Base-by-base conservation (phyloP, 371 early-diverging fungal genomes). In the Mucor velutinosus region DNA sequence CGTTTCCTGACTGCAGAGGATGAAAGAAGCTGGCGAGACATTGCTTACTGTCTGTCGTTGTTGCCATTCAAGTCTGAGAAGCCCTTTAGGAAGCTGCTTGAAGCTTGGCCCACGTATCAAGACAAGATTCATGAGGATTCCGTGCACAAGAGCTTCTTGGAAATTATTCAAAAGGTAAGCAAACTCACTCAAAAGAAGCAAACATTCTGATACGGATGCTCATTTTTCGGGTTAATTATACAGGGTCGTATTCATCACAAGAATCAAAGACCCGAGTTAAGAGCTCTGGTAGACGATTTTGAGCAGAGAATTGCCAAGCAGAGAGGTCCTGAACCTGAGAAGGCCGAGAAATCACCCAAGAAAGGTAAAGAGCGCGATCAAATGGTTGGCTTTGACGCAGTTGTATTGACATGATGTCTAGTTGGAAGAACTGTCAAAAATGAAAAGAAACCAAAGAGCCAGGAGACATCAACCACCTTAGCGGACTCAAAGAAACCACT, bases 41-140 rank as follows among this genome's bases (percentile, higher is more conserved):
- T 97, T 72, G 90, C 94, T 1, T 96, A 85, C 76, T 97, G 97
- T 80, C 76, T 99, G 47, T 91, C 95, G 3, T 78, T 95, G 60
- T 72, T 99, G 57, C 92, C 94, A 0, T 96, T 90, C 81, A 92
- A 89, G 69, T 85, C 88, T 0, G 99, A 97, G 67, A 92, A 87
- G 70, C 89, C 91, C 30, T 85, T 95, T 62, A 91, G 89, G 66
- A 92, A 92, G 64, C 76, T 98, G 32, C 60, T 94, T 32, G 96
- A 96, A 33, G 86, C 84, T 8, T 79, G 96, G 69, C 88, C 93
- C 5, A 65, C 83, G 30, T 98, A 94, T 73, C 92, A 93, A 74
- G 94, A 97, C 67, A 97, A 97, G 74, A 82, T 98, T 19, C 84
- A 89, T 62, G 95, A 96, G 58, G 87, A 89, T 32, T 70, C 79